Evolutionary conservation across 148 eudicot genomes (phyloP).

Genomic region (Camellia sinensis): DNA sequence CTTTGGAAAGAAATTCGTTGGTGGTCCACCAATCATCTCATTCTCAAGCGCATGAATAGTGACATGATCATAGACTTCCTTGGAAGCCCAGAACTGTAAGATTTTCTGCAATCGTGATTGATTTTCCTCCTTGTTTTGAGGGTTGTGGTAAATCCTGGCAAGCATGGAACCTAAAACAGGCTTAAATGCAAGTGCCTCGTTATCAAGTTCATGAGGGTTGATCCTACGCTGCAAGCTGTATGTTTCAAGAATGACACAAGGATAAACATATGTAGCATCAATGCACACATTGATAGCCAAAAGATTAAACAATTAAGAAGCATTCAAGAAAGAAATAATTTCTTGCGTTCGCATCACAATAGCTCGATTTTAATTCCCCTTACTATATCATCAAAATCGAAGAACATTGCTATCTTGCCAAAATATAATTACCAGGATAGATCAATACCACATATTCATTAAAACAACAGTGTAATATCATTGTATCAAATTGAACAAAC

Average conservation of each 20-base stretch:
- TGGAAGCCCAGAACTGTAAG: slow-evolving; percentile 93
- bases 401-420: no score
- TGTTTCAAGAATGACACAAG: slow-evolving; percentile 17
- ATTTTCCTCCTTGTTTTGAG: slow-evolving; percentile 86
- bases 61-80: slow-evolving; percentile 92
- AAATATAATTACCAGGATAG: no score
- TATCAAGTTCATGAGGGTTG: slow-evolving; percentile 81
- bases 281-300: neutral
- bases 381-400: no score
- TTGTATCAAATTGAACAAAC: no score
- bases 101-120: slow-evolving; percentile 89
- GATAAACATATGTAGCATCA: slow-evolving; percentile 6
- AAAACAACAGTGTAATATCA: no score
- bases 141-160: slow-evolving; percentile 87
- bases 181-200: slow-evolving; percentile 95
- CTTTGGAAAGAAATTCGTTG: slow-evolving; percentile 43
- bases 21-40: slow-evolving; percentile 79
- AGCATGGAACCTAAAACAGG: slow-evolving; percentile 92
- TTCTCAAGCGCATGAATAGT: slow-evolving; percentile 70
- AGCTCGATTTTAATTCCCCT: neutral
- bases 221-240: slow-evolving; percentile 90
- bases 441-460: no score
- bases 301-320: no score
- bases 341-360: slow-evolving; percentile 3
- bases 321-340: neutral